Conservation (phyloP, 1,284 basidiomycete genomes). For the Mixia osmundae region DNA sequence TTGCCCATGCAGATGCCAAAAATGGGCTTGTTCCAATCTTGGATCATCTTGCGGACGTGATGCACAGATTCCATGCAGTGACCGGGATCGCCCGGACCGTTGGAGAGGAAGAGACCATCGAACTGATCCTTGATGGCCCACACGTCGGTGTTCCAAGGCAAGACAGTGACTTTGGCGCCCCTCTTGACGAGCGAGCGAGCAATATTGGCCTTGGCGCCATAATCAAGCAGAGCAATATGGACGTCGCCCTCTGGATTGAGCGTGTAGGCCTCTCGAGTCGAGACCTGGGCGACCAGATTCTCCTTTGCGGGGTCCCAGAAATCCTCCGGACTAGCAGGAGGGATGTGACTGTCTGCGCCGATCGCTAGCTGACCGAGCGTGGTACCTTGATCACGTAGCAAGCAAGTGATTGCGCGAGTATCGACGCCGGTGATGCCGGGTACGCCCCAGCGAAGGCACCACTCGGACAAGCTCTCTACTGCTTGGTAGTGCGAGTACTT, state of each 20-base stretch:
- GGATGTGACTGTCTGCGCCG: slow-evolving; percentile 42
- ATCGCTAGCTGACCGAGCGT: slow-evolving; percentile 78
- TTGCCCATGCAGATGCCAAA: slow-evolving; percentile 99
- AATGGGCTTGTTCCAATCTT: slow-evolving; percentile 75
- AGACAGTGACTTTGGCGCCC: slow-evolving; percentile 72
- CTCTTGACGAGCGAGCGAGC: slow-evolving; percentile 73
- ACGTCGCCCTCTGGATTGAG: slow-evolving; percentile 71
- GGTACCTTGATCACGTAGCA: slow-evolving; percentile 89
- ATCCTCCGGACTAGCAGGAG: slow-evolving; percentile 39
- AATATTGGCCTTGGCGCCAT: slow-evolving; percentile 95
- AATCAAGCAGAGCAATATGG: slow-evolving; percentile 86
- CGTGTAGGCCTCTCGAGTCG: slow-evolving; percentile 60
- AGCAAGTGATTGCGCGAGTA: slow-evolving; percentile 80
- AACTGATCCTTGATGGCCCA: slow-evolving; percentile 67
- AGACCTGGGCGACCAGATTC: slow-evolving; percentile 82
- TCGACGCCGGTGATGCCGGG: slow-evolving; percentile 93
- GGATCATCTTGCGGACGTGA: slow-evolving; percentile 51
- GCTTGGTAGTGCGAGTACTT: slow-evolving; percentile 87
- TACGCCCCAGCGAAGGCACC: slow-evolving; percentile 75
- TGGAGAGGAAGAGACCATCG: slow-evolving; percentile 88
- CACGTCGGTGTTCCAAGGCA: slow-evolving; percentile 96
- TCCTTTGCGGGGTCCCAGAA: slow-evolving; percentile 82
- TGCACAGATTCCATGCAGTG: slow-evolving; percentile 69
- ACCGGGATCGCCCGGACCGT: slow-evolving; percentile 83
- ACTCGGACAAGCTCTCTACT: slow-evolving; percentile 72